Evolutionary conservation across 768 basidiomycete species (phyloP), one percentile per base, ranked within the genome.

Genomic region (Termitomyces sp.): DNA sequence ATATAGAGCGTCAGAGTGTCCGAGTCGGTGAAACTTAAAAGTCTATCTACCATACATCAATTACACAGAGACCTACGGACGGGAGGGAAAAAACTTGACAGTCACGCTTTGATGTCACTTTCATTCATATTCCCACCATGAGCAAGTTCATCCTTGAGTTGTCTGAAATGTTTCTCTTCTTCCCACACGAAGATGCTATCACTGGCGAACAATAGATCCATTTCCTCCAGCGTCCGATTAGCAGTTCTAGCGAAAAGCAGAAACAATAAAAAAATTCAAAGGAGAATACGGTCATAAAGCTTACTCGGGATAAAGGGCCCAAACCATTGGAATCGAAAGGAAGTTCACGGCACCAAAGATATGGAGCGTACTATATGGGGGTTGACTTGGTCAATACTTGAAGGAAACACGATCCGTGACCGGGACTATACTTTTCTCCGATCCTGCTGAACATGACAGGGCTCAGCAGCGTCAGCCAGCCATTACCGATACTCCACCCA

Each of bases 111-210:
- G 12, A 14, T 32, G 17, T 46, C 53, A 16, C 41, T 49, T 5
- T 67, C 62, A 35, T 43, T 57, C 41, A 63, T 62, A 12, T 61
- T 59, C 58, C 19, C 63, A 52, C 61, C 66, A 60, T 35, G 61
- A 44, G 52, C 64, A 21, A 69, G 64, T 63, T 65, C 67, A 12
- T 54, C 69, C 63, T 75, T 77, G 55, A 74, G 66, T 54, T 63
- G 64, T 59, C 57, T 63, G 60, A 76, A 77, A 62, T 72, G 65
- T 54, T 56, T 67, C 63, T 77, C 75, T 60, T 74, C 73, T 52
- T 76, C 71, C 75, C 75, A 77, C n/a, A 74, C 73, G 58, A 69
- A 76, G 17, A 74, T 75, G 59, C 75, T 76, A 48, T 73, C 68
- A 62, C 74, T 73, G 49, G 74, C 73, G 59, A 76, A 77, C 48